Evolutionary conservation across 1,139 yeast genomes (phyloP), one percentile per base, ranked within the genome.

Genomic region (Geotrichum bryndzae): DNA sequence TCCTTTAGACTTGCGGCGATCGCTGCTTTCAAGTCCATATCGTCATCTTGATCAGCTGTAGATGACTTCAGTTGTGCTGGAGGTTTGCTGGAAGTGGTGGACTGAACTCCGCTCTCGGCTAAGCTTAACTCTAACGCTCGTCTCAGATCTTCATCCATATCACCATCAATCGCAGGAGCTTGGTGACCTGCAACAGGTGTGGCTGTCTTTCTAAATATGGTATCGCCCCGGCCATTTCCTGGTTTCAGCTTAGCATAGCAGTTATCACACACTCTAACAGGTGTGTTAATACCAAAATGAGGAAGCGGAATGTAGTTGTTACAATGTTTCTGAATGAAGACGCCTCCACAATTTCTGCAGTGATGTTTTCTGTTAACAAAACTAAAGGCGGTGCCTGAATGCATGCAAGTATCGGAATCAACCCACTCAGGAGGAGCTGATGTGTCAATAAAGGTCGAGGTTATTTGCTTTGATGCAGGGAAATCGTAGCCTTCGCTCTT

Each of bases 391-490:
- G 81, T 84, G 61, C 96, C 91, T 69, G 98, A 90, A 63, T 90
- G 85, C 98, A 95, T 92, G 73, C 99, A 94, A 13, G 90, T 90
- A 69, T 91, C 96, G 22, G 91, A 87, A 70, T 95, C 99, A 29
- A 89, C 86, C 99, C 99, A 94, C 69, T 92, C 98, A 0, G 99
- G 99, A 2, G 99, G 97, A 4, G 94, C 92, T 65, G 86, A 88
- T 1, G 97, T 84, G 71, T 94, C 98, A 61, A 92, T 84, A 74
- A 91, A 84, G 54, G 80, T 75, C n/a, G 81, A 76, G 22, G 79
- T 73, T n/a, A 79, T 69, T 51, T 70, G 58, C n/a, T 65, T 62
- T 53, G 70, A 64, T 15, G 63, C 45, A 0, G 96, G 96, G 69
- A 92, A 90, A 57, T 80, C 78, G 67, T 82, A 84, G 0, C 90